Conservation (phyloP, 192 early-diverging fungal species). For the Backusella tuberculispora region DNA sequence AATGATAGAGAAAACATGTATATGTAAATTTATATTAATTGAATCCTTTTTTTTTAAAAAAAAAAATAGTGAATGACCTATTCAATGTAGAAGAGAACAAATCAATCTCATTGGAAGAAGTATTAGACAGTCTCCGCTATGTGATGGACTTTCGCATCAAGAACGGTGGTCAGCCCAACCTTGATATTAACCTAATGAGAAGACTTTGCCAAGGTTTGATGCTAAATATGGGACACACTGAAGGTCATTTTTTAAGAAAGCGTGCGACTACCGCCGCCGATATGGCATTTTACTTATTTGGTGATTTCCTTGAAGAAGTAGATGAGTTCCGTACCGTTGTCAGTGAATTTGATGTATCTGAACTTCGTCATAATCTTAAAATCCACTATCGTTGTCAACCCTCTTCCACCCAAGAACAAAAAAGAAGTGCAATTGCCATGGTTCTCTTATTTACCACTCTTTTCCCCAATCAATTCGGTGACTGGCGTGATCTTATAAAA, state of each 20-base stretch:
- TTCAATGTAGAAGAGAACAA: conserved; percentile 71
- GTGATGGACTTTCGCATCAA: conserved; percentile 93
- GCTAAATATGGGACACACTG: conserved; percentile 70
- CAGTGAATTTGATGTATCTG: conserved; percentile 72
- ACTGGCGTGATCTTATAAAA: conserved; percentile 91
- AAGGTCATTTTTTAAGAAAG: conserved; percentile 65
- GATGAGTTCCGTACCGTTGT: conserved; percentile 88
- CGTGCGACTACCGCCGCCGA: conserved; percentile 76
- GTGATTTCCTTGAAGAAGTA: conserved; percentile 94
- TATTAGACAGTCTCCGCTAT: conserved; percentile 88
- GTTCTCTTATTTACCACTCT: conserved; percentile 74
- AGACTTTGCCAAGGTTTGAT: conserved; percentile 85
- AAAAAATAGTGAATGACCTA: conserved; percentile 71
- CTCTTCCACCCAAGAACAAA: conserved; percentile 63
- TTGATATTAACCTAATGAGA: conserved; percentile 84
- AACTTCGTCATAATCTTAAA: conserved; percentile 78
- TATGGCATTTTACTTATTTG: conserved; percentile 90
- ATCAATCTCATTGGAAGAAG: conserved; percentile 77
- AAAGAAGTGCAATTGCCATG: conserved; percentile 77
- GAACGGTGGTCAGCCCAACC: conserved; percentile 79
- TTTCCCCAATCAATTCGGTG: conserved; percentile 75
- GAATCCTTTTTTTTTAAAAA: conserved; percentile 10
- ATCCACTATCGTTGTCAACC: conserved; percentile 78
- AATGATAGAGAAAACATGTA: too few species aligned
- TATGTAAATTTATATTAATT: too few species aligned